Conservation (phyloP, 768 basidiomycete species). For the Tulasnella sp. region DNA sequence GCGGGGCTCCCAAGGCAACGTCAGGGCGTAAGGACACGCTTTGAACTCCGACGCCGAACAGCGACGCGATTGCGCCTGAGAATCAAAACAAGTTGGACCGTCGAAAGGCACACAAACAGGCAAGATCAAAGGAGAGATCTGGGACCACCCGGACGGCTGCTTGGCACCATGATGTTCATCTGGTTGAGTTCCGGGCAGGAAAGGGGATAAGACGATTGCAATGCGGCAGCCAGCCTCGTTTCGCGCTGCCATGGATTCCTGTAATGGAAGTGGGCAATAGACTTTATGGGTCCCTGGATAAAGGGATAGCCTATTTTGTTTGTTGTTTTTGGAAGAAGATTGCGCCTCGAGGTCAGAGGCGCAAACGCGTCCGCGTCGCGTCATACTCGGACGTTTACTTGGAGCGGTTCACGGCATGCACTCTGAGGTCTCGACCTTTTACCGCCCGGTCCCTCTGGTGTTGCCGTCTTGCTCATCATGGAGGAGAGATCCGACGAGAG, state of each 20-base stretch:
- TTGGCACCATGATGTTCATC: background rate
- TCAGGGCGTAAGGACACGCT: background rate
- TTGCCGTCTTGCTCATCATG: constrained; percentile 13
- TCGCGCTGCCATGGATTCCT: background rate
- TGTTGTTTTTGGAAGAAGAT: background rate
- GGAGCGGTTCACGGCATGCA: background rate
- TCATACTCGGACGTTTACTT: background rate
- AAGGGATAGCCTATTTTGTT: constrained; percentile 2
- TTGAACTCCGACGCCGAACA: background rate
- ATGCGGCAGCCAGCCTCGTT: background rate
- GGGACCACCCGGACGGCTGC: background rate
- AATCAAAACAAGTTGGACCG: background rate
- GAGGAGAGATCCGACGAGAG: background rate
- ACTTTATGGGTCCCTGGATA: background rate
- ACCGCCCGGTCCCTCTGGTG: background rate
- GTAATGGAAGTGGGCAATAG: background rate
- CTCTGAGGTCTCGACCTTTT: background rate
- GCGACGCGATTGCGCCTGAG: background rate
- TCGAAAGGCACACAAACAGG: background rate
- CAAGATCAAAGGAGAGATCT: background rate
- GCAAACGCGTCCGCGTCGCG: background rate
- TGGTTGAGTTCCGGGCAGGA: background rate
- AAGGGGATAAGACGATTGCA: background rate
- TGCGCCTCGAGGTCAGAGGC: background rate
- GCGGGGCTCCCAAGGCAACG: too few relatives aligned